These are phyloP conservation scores for Schizosaccharomyces cryophilus DNA, from an alignment of 805 yeast genomes.

Conservation along the genomic window DNA sequence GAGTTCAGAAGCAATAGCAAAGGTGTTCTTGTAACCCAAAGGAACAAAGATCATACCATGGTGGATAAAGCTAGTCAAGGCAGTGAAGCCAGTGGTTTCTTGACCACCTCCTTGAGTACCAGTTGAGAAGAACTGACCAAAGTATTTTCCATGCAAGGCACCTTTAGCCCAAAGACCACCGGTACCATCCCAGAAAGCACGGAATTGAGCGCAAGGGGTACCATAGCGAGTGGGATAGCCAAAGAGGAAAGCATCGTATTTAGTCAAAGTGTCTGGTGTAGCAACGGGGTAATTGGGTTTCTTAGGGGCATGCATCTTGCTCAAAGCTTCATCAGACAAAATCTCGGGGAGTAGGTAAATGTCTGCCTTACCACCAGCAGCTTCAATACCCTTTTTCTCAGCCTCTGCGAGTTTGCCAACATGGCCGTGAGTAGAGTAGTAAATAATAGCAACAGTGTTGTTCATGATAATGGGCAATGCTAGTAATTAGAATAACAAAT, in stretches of 20 bases:
- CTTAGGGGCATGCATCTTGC: slow-evolving; percentile 31
- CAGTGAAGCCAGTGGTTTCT: slow-evolving; percentile 41
- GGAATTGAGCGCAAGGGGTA: slow-evolving; percentile 53
- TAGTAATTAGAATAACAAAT: not conserved
- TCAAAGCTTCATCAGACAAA: slow-evolving; percentile 31
- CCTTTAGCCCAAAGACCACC: slow-evolving; percentile 64
- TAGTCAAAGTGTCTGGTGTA: slow-evolving; percentile 28
- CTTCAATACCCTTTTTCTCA: slow-evolving; percentile 39
- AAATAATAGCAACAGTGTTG: slow-evolving; percentile 21
- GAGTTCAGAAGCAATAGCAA: slow-evolving; percentile 26
- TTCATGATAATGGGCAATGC: not conserved
- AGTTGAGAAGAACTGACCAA: slow-evolving; percentile 47
- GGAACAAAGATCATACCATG: slow-evolving; percentile 68
- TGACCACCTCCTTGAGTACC: slow-evolving; percentile 68
- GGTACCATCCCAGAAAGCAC: slow-evolving; percentile 51
- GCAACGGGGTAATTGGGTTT: slow-evolving; percentile 44
- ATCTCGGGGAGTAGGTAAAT: slow-evolving; percentile 62
- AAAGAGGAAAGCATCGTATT: slow-evolving; percentile 59
- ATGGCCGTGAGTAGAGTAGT: slow-evolving; percentile 64
- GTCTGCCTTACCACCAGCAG: slow-evolving; percentile 45
- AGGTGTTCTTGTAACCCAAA: slow-evolving; percentile 42
- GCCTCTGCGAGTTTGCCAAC: slow-evolving; percentile 41
- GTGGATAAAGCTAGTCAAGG: slow-evolving; percentile 42
- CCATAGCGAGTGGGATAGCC: slow-evolving; percentile 81
- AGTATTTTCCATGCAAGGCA: slow-evolving; percentile 47